Base-by-base conservation (phyloP, 2,329 filamentous ascomycete genomes). In the Trichoderma breve region DNA sequence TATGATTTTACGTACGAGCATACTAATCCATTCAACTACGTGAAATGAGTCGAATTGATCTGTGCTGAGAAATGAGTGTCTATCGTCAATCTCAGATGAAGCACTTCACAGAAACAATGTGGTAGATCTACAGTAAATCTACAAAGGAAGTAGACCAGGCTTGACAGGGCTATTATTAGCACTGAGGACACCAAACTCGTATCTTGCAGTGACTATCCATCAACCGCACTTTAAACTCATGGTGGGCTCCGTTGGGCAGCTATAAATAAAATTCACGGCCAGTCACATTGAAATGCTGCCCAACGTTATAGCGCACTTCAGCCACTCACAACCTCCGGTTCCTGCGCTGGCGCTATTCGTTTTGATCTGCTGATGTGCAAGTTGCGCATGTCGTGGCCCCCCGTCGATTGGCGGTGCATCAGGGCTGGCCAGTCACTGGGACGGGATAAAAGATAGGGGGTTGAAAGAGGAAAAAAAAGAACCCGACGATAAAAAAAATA, bases 261-360 rank as follows among this genome's bases (percentile, higher is more conserved):
- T 67, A 67, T 67, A 61, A 69, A 61, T 47, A 61, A 67, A 30
- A 14, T 12, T 6, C 47, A 24, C 43, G 21, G 14, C 32, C 60
- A 34, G 24, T 24, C 47, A 24, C 47, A 53, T 24, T 8, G 32
- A 51, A 26, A 18, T 32, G 57, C 55, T 62, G 55, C 55, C 66
- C 66, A 60, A 69, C 36, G 26, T 36, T 36, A 61, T 28, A 34
- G 57, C 55, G 39, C 66, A 60, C 28, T 61, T 58, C 34, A 53
- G 55, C 66, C 66, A 70, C 57, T 70, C 12, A 69, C 36, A 53
- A 55, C 28, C 11, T 53, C 15, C n/a, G 12, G 57, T 62, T 70
- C 57, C 39, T 62, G 66, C 64, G 21, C 64, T 51, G 39, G 61
- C 32, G 60, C 60, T 43, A 24, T 61, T 21, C 24, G 12, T 51